phyloP scores from a whole-genome alignment of 2,329 filamentous ascomycete species.

The Daldinia eschscholtzii region DNA sequence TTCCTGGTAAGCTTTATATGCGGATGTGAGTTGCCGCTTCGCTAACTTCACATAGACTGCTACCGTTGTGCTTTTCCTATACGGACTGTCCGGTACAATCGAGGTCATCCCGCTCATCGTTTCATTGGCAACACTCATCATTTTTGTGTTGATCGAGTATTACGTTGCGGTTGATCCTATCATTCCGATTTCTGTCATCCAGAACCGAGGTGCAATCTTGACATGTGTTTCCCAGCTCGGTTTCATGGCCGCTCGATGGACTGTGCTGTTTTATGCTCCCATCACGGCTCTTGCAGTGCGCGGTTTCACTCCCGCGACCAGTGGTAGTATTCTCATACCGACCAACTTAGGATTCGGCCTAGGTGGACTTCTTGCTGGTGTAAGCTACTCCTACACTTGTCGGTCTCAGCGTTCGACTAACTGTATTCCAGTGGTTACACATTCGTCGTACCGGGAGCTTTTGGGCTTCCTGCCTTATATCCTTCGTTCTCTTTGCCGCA shows the following conservation, averaged over 20 bases:
- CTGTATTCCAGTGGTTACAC: slow-evolving; percentile 68
- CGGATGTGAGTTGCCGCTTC: background rate
- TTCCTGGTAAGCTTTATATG: slow-evolving; percentile 66
- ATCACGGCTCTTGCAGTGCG: slow-evolving; percentile 83
- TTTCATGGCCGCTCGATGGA: slow-evolving; percentile 86
- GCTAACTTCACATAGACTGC: slow-evolving; percentile 59
- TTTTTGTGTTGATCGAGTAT: slow-evolving; percentile 74
- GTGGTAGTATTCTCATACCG: slow-evolving; percentile 82
- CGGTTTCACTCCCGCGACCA: slow-evolving; percentile 74
- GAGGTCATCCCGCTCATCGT: slow-evolving; percentile 70
- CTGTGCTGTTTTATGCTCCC: slow-evolving; percentile 83
- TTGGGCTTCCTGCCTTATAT: slow-evolving; percentile 72
- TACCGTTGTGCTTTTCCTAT: slow-evolving; percentile 79
- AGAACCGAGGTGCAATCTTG: slow-evolving; percentile 76
- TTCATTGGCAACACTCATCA: slow-evolving; percentile 63
- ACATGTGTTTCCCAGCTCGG: slow-evolving; percentile 81
- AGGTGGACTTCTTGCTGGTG: slow-evolving; percentile 78
- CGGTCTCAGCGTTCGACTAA: slow-evolving; percentile 17
- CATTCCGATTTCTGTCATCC: slow-evolving; percentile 78
- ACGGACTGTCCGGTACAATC: slow-evolving; percentile 75
- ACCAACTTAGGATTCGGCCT: slow-evolving; percentile 84
- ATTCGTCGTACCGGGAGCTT: slow-evolving; percentile 80
- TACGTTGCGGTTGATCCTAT: slow-evolving; percentile 76
- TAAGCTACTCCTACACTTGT: slow-evolving; percentile 36
- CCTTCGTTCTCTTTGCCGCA: slow-evolving; percentile 71